Evolutionary conservation across 2,329 filamentous ascomycete genomes (phyloP).

Genomic region (Beauveria pseudobassiana): DNA sequence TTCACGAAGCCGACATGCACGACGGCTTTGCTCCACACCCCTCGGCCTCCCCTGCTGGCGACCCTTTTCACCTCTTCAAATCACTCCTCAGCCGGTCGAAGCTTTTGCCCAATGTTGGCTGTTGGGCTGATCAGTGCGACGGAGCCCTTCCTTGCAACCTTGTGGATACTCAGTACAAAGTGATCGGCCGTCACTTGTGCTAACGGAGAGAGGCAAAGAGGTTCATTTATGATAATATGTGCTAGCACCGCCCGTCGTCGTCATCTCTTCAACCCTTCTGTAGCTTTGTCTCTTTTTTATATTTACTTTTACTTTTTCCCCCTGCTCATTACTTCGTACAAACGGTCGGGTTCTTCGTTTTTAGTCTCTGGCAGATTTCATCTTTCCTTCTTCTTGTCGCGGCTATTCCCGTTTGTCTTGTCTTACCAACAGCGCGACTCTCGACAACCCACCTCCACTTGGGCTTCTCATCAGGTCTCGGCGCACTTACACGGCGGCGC

Average conservation of each 20-base stretch:
- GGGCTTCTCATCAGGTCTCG: background rate
- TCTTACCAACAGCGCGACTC: background rate
- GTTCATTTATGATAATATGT: conserved; percentile 10
- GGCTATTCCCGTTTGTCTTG: background rate
- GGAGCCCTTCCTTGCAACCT: background rate
- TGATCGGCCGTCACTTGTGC: conserved; percentile 7
- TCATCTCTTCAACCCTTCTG: background rate
- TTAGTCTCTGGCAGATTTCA: background rate
- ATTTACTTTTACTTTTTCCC: background rate
- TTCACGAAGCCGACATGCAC: too few species aligned
- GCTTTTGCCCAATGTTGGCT: conserved; percentile 2
- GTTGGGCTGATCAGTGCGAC: conserved; percentile 11
- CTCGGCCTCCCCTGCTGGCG: too few species aligned
- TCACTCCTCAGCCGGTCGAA: background rate
- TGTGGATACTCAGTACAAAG: conserved; percentile 3
- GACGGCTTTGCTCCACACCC: too few species aligned
- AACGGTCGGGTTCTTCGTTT: background rate
- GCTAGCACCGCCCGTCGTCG: background rate
- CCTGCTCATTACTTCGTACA: background rate
- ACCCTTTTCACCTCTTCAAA: too few species aligned
- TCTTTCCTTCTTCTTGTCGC: background rate
- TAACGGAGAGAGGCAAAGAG: background rate
- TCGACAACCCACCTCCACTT: background rate
- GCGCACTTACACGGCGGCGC: conserved; percentile 9
- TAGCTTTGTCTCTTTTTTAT: background rate